Conservation (phyloP, 768 basidiomycete genomes). For the Favolaschia claudopus region DNA sequence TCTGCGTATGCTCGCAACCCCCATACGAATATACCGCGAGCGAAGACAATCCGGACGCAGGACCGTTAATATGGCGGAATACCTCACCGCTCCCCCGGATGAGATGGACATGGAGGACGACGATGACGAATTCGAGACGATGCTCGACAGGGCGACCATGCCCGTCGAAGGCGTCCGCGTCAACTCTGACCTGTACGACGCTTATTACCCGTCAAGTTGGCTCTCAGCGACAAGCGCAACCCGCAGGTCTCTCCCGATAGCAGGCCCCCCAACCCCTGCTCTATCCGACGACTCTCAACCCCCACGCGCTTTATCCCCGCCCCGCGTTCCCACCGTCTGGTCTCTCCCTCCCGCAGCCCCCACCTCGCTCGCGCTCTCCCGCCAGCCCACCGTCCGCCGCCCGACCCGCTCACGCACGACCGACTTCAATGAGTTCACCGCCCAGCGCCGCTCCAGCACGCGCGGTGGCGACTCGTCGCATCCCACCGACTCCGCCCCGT, state of each 20-base stretch:
- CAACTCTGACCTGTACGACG: slow-evolving; percentile 71
- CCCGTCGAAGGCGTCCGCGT: slow-evolving; percentile 62
- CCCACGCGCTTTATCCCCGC: slow-evolving; percentile 31
- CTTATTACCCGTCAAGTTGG: slow-evolving; percentile 46
- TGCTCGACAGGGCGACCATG: slow-evolving; percentile 46
- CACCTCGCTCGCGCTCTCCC: slow-evolving; percentile 46
- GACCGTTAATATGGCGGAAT: slow-evolving; percentile 56
- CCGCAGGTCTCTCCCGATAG: slow-evolving; percentile 21
- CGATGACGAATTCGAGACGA: slow-evolving; percentile 65
- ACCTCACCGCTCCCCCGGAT: slow-evolving; percentile 57
- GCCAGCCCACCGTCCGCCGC: slow-evolving; percentile 71
- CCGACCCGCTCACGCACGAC: slow-evolving; percentile 59
- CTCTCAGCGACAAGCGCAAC: slow-evolving; percentile 1
- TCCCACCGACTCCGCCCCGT: slow-evolving; percentile 35
- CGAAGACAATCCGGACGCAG: slow-evolving; percentile 48
- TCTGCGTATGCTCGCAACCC: slow-evolving; percentile 62
- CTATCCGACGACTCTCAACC: too few relatives aligned
- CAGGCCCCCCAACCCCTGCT: slow-evolving; percentile 33
- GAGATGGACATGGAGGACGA: slow-evolving; percentile 72
- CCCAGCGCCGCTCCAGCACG: slow-evolving; percentile 64
- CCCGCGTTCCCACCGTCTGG: slow-evolving; percentile 12
- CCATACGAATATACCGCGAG: slow-evolving; percentile 61
- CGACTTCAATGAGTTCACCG: slow-evolving; percentile 78
- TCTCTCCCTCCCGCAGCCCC: slow-evolving; percentile 33
- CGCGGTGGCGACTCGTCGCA: slow-evolving; percentile 38